A percentile compares a stretch with the other conserved stretches of the same genome.
These are phyloP conservation scores for Parsonsia alboflavescens DNA, from an alignment of 257 asterid species.

Conservation along the genomic window DNA sequence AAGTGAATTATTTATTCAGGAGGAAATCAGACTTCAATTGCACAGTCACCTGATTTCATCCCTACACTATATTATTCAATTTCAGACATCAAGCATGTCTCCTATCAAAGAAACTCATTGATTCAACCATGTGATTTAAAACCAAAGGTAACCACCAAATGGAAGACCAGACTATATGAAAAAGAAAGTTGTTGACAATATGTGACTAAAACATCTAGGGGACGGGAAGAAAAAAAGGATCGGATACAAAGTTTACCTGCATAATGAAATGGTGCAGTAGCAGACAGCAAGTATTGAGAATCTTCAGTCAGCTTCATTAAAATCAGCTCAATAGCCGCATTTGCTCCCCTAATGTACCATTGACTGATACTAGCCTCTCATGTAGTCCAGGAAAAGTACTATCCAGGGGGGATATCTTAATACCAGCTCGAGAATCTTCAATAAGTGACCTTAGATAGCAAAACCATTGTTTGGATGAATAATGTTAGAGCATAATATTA, in stretches of 20 bases:
- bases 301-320: conserved; percentile 18
- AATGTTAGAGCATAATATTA: neutral
- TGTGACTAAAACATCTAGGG: neutral
- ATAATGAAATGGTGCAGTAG: conserved; percentile 9
- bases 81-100: neutral
- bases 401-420: conserved; percentile 21
- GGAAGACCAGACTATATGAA: neutral
- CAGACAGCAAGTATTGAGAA: conserved; percentile 14
- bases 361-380: conserved; percentile 17
- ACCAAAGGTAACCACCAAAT: neutral
- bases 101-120: neutral
- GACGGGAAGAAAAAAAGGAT: neutral
- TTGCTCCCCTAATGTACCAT: conserved; percentile 22
- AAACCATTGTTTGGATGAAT: neutral
- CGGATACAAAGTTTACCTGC: conserved; percentile 4
- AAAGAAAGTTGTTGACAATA: neutral
- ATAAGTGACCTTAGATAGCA: conserved; percentile 27
- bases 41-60: neutral
- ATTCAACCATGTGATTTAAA: neutral
- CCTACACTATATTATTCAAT: neutral
- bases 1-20: neutral
- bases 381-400: conserved; percentile 14
- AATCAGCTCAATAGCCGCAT: conserved; percentile 22
- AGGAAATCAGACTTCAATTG: neutral
- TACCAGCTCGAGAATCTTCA: conserved; percentile 22